Evolutionary conservation across 2,329 filamentous ascomycete species (phyloP).

Genomic region (Neoascochyta sp.): DNA sequence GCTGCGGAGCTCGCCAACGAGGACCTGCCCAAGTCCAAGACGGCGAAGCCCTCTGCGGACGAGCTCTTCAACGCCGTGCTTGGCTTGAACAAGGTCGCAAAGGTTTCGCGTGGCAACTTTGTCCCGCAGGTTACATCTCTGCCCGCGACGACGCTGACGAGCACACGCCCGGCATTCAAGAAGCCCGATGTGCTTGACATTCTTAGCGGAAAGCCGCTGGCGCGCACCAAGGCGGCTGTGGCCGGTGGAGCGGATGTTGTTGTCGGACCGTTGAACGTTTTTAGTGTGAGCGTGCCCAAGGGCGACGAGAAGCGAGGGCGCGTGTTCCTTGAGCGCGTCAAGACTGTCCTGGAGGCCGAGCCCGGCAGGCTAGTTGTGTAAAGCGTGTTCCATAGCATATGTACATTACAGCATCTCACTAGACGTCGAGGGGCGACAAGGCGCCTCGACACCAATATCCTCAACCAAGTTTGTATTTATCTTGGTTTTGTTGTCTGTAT

Average conservation of each 20-base stretch:
- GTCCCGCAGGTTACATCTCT: conserved; percentile 65
- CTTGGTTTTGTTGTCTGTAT: too few species aligned
- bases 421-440: too few species aligned
- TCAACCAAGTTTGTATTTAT: too few species aligned
- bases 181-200: conserved; percentile 80
- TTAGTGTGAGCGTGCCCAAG: conserved; percentile 74
- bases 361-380: conserved; percentile 40
- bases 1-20: conserved; percentile 87
- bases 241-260: conserved; percentile 29
- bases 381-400: conserved; percentile 22
- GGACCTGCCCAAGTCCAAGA: conserved; percentile 66
- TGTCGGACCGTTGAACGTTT: conserved; percentile 64
- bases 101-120: conserved; percentile 59
- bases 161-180: conserved; percentile 41
- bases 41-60: conserved; percentile 64
- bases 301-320: conserved; percentile 78
- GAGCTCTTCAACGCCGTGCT: conserved; percentile 89
- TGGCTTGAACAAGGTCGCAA: conserved; percentile 57
- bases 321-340: conserved; percentile 81
- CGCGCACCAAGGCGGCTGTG: conserved; percentile 27
- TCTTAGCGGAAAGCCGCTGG: conserved; percentile 46
- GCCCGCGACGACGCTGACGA: conserved; percentile 18
- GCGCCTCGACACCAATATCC: too few species aligned
- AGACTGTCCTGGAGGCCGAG: conserved; percentile 61
- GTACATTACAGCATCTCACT: conserved; percentile 25